A percentile compares a stretch with the other conserved stretches of the same genome.
Evolutionary conservation across 208 protist species (phyloP).

Genomic region (Acanthamoeba castellanii): DNA sequence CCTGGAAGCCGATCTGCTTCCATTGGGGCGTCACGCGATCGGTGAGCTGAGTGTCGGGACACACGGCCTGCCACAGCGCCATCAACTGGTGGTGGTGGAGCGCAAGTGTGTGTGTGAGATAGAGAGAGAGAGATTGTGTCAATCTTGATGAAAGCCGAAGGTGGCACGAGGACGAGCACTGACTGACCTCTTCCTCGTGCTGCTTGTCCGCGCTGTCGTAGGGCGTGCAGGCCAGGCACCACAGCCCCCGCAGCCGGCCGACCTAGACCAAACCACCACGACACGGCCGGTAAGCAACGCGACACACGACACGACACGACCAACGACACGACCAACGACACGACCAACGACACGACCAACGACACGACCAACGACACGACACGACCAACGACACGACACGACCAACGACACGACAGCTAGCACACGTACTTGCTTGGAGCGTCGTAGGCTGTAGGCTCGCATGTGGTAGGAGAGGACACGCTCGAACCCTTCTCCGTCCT

Average conservation of each 20-base stretch:
- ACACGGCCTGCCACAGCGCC: neutral
- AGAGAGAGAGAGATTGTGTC: no score
- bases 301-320: neutral
- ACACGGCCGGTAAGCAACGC: neutral
- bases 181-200: constrained; percentile 23
- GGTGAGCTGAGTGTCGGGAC: constrained; percentile 1
- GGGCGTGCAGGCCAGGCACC: constrained; percentile 37
- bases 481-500: constrained; percentile 24
- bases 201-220: constrained; percentile 6
- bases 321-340: no score
- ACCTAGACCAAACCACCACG: neutral
- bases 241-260: neutral
- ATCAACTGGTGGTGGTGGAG: neutral
- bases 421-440: constrained; percentile 13
- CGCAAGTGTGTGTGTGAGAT: neutral
- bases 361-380: no score
- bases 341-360: no score
- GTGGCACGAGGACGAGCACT: no score
- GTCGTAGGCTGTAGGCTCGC: neutral
- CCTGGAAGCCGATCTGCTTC: constrained; percentile 44
- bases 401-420: no score
- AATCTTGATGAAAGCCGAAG: neutral
- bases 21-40: constrained; percentile 8
- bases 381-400: no score
- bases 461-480: constrained; percentile 17